Conservation (phyloP, 768 basidiomycete genomes). For the Candolleomyces eurysporus region DNA sequence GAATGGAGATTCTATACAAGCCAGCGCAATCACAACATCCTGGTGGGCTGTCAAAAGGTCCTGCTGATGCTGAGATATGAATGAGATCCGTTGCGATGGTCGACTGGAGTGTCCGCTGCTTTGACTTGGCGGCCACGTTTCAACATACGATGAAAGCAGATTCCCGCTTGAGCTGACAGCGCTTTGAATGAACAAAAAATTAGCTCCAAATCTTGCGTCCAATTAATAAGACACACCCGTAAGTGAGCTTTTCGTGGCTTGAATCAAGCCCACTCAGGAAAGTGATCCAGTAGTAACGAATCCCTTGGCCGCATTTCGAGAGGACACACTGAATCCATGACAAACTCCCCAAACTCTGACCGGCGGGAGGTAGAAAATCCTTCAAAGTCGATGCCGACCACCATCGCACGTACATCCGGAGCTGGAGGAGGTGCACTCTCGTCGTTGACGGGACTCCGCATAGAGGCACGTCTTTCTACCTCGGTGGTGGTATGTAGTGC, state of each 20-base stretch:
- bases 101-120: conserved; percentile 55
- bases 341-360: conserved; percentile 47
- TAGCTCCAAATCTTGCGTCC: not conserved
- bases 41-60: conserved; percentile 85
- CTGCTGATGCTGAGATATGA: conserved; percentile 82
- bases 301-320: conserved; percentile 48
- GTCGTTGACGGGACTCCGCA: conserved; percentile 32
- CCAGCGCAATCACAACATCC: conserved; percentile 83
- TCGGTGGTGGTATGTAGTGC: conserved; percentile 20
- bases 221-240: conserved; percentile 52
- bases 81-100: conserved; percentile 70
- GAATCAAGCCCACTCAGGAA: conserved; percentile 78
- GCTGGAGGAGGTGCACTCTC: conserved; percentile 46
- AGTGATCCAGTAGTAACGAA: conserved; percentile 80
- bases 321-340: conserved; percentile 34
- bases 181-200: conserved; percentile 23
- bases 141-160: conserved; percentile 51
- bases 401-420: conserved; percentile 66
- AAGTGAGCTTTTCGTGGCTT: conserved; percentile 73
- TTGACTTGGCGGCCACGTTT: conserved; percentile 55
- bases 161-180: conserved; percentile 31
- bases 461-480: conserved; percentile 24
- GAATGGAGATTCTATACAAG: conserved; percentile 90
- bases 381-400: conserved; percentile 76
- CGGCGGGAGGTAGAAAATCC: conserved; percentile 57